Conservation (phyloP, 345 rosid species). For the Gossypium raimondii region DNA sequence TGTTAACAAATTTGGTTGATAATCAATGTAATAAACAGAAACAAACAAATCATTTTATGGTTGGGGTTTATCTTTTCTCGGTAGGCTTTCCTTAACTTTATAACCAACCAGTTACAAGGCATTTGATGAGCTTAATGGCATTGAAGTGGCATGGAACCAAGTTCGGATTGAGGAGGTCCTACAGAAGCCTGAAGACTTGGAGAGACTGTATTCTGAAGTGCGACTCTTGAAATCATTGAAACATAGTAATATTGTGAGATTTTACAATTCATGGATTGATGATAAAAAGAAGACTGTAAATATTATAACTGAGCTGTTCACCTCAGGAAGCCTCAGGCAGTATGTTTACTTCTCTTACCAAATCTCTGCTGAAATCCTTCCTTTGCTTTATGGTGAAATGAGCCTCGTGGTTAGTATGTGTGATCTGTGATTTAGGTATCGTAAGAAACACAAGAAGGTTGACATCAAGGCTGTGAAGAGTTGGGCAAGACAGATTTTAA, state of each 20-base stretch:
- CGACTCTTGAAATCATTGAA: conserved; percentile 80
- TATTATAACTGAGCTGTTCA: conserved; percentile 85
- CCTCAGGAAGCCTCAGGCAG: conserved; percentile 94
- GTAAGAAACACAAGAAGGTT: conserved; percentile 83
- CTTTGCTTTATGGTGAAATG: conserved; percentile 19
- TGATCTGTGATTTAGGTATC: conserved; percentile 53
- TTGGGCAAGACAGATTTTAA: conserved; percentile 89
- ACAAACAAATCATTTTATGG: background rate
- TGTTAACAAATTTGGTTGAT: background rate
- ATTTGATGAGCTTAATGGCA: conserved; percentile 87
- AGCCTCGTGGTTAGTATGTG: conserved; percentile 24
- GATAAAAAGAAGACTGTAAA: conserved; percentile 87
- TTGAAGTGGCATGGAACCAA: conserved; percentile 99
- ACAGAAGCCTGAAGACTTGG: conserved; percentile 83
- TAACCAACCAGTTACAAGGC: conserved; percentile 67
- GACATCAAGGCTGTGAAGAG: conserved; percentile 80
- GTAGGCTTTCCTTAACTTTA: conserved; percentile 29
- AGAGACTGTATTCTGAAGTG: conserved; percentile 88
- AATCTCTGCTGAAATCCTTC: conserved; percentile 2
- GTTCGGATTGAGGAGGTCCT: conserved; percentile 80
- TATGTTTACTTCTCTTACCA: conserved; percentile 38
- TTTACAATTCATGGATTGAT: conserved; percentile 89
- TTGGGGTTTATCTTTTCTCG: conserved; percentile 10
- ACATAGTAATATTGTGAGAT: conserved; percentile 72
- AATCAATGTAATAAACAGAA: background rate